Base-by-base conservation (phyloP, 2,329 filamentous ascomycete genomes). In the Exserohilum rostratum region DNA sequence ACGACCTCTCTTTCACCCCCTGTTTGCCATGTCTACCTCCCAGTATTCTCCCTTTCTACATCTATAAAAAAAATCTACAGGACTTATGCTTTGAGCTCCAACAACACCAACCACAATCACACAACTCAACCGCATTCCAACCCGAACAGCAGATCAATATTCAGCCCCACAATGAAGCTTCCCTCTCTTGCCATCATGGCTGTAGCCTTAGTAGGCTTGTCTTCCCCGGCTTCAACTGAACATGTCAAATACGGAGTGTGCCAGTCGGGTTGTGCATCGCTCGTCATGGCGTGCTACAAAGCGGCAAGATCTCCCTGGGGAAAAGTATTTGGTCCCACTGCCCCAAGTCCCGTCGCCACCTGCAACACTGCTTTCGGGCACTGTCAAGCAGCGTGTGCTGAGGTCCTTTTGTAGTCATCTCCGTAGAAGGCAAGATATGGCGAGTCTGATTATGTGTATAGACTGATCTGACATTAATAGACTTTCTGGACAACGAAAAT, bases 201-300 rank as follows among this genome's bases (percentile, higher is more conserved):
- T 29, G 25, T 48, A 2, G 37, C 17, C 6, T 17, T 43, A 2
- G 38, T 58, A 6, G 12, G 9, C 12, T n/a, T 64, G n/a, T 13
- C 30, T 9, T 13, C 29, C 22, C 25, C 48, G 1, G 54, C 38
- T 9, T 55, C 55, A 5, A 62, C 66, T 13, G 76, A 76, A 0
- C 76, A 75, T 0, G 25, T 62, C 2, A 72, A 64, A 7, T 83
- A 83, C 55, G 79, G 76, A 0, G 44, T 78, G 3, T 83, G 80
- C 40, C 80, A 83, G 63, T 74, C 76, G 0, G 80, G 80, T 4
- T 83, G 81, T 30, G 64, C 79, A 0, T 57, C 56, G 0, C 63
- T 82, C 0, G 80, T 80, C 0, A 76, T 75, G 61, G 77, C 79
- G 0, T 83, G 80, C 55, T 83, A 82, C 45, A 27, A 65, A 1